phyloP scores from a whole-genome alignment of 2,329 filamentous ascomycete genomes.

The Waltergamsia citrina region DNA sequence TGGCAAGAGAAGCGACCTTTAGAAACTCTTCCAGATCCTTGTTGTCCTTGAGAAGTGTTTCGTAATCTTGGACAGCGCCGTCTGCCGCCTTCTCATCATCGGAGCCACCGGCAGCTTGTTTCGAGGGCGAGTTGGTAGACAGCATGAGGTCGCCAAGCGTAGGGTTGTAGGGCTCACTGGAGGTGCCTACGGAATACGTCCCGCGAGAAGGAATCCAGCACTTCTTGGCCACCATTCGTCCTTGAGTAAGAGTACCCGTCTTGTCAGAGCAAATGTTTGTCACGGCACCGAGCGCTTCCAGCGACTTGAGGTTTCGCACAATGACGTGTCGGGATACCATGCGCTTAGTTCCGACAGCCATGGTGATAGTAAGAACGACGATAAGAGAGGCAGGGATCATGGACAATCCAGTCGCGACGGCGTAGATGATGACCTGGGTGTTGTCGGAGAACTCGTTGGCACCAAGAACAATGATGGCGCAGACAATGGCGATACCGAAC shows the following conservation, averaged over 20 bases:
- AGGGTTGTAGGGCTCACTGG: slow-evolving; percentile 48
- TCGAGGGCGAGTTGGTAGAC: no score
- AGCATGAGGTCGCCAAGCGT: slow-evolving; percentile 38
- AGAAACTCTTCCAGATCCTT: slow-evolving; percentile 41
- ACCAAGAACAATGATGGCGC: slow-evolving; percentile 59
- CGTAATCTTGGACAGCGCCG: no score
- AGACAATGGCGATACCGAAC: slow-evolving; percentile 57
- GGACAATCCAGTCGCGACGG: slow-evolving; percentile 34
- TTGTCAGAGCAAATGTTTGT: slow-evolving; percentile 41
- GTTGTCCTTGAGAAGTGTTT: slow-evolving; percentile 30
- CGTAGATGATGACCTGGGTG: slow-evolving; percentile 50
- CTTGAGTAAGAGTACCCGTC: slow-evolving; percentile 51
- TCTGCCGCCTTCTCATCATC: no score
- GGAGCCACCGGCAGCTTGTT: no score
- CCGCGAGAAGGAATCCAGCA: slow-evolving; percentile 49
- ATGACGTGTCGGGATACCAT: slow-evolving; percentile 45
- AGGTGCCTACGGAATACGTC: slow-evolving; percentile 46
- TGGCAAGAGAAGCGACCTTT: slow-evolving; percentile 47
- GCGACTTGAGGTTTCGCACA: slow-evolving; percentile 38
- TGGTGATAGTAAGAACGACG: slow-evolving; percentile 49
- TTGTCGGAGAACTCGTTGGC: slow-evolving; percentile 48
- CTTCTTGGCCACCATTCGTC: slow-evolving; percentile 54
- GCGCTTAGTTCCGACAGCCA: slow-evolving; percentile 41
- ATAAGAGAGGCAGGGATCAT: slow-evolving; percentile 42
- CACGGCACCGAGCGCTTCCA: slow-evolving; percentile 53